Conservation (phyloP, 2,329 filamentous ascomycete species). For the Diaporthe velutina region DNA sequence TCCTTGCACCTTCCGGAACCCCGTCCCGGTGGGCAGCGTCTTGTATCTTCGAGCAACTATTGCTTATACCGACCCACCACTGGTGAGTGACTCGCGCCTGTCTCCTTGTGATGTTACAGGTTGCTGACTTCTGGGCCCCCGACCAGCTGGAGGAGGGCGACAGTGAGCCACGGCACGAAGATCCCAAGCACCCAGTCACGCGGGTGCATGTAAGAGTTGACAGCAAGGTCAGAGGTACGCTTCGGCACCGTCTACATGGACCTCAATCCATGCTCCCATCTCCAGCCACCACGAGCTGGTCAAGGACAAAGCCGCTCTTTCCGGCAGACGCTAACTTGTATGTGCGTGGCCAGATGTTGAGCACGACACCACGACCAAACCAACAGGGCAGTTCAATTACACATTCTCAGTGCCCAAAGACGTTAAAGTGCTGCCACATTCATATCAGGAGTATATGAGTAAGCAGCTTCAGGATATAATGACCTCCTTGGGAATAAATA, state of each 20-base stretch:
- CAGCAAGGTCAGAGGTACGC: constrained; percentile 69
- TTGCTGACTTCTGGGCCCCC: not conserved
- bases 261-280: too few relatives aligned
- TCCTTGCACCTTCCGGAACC: constrained; percentile 80
- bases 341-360: constrained; percentile 66
- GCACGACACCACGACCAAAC: constrained; percentile 64
- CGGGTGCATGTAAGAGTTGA: constrained; percentile 79
- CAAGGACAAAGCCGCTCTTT: not conserved
- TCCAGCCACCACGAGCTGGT: too few relatives aligned
- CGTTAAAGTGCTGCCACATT: constrained; percentile 53
- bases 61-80: constrained; percentile 76
- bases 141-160: constrained; percentile 58
- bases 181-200: constrained; percentile 48
- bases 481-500: too few relatives aligned
- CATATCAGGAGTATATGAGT: constrained; percentile 59
- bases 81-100: constrained; percentile 40
- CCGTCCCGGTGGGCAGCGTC: constrained; percentile 80
- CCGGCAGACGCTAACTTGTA: constrained; percentile 15
- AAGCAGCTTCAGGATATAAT: too few relatives aligned
- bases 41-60: constrained; percentile 80
- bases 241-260: not conserved
- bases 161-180: constrained; percentile 53
- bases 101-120: not conserved
- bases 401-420: constrained; percentile 61
- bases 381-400: constrained; percentile 83